These are phyloP conservation scores for Neolentinus lepideus DNA, from an alignment of 1,284 basidiomycete species.

Conservation along the genomic window DNA sequence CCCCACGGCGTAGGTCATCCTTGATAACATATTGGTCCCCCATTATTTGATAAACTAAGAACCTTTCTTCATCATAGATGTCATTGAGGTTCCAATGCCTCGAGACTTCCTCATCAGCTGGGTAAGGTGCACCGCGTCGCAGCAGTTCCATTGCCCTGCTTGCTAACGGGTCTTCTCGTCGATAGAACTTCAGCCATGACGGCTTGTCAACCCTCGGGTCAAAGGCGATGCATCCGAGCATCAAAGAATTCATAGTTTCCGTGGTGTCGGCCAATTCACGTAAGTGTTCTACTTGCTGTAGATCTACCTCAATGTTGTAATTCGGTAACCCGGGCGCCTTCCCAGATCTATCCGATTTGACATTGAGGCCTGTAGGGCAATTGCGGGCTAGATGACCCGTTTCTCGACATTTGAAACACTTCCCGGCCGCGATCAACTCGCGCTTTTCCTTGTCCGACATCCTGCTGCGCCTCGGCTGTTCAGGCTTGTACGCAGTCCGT, in stretches of 20 bases:
- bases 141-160: neutral
- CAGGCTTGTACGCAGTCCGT: too few relatives aligned
- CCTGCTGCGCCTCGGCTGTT: neutral
- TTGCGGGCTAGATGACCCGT: slow-evolving; percentile 9
- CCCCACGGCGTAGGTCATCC: neutral
- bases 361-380: slow-evolving; percentile 6
- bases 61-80: neutral
- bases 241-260: neutral
- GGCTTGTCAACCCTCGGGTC: neutral
- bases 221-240: neutral
- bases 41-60: neutral
- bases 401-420: slow-evolving; percentile 13
- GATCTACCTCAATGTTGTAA: slow-evolving; percentile 5
- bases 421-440: slow-evolving; percentile 7
- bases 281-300: neutral
- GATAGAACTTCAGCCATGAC: neutral
- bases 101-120: neutral
- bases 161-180: neutral
- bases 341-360: neutral
- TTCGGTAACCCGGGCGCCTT: slow-evolving; percentile 6
- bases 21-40: neutral
- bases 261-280: slow-evolving; percentile 5
- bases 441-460: slow-evolving; percentile 5
- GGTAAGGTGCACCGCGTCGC: neutral
- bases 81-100: neutral